Percentiles rank a stretch among this genome's conserved stretches.
Conservation (phyloP, 371 early-diverging fungal genomes). For the Blyttiomyces sp. region DNA sequence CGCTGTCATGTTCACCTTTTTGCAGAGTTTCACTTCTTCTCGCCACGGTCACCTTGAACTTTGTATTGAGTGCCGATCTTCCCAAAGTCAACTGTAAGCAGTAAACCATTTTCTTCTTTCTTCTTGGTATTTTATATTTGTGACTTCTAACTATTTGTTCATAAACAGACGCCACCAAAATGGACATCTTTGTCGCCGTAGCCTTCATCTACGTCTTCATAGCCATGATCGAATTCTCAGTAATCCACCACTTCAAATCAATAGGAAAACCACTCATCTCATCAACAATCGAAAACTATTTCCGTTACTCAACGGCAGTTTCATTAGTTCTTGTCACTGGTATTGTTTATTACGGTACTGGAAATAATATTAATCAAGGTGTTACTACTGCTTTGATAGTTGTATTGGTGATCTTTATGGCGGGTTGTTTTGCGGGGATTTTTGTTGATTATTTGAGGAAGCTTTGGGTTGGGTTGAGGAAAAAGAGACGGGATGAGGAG, state of each 20-base stretch:
- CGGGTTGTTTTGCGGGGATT: not conserved
- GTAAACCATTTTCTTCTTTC: not conserved
- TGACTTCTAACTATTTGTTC: not conserved
- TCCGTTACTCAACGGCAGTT: not conserved
- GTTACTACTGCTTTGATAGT: not conserved
- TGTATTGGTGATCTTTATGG: not conserved
- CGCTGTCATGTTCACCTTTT: no score
- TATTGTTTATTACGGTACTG: conserved; percentile 1
- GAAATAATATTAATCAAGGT: no score
- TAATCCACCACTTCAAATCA: conserved; percentile 4
- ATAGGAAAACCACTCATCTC: not conserved
- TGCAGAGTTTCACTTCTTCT: no score
- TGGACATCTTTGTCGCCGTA: conserved; percentile 16
- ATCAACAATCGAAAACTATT: not conserved
- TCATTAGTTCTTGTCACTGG: conserved; percentile 1
- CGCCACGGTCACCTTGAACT: conserved; percentile 14
- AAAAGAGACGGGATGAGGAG: no score
- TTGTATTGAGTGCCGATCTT: conserved; percentile 13
- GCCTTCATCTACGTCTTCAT: conserved; percentile 14
- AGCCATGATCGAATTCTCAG: conserved; percentile 12
- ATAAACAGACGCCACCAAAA: conserved; percentile 5
- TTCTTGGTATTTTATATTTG: not conserved
- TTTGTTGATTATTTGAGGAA: no score
- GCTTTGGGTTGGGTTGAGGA: no score
- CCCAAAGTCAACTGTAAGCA: conserved; percentile 18